These are phyloP conservation scores for Cephaloascus albidus DNA, from an alignment of 805 yeast species.

Conservation along the genomic window DNA sequence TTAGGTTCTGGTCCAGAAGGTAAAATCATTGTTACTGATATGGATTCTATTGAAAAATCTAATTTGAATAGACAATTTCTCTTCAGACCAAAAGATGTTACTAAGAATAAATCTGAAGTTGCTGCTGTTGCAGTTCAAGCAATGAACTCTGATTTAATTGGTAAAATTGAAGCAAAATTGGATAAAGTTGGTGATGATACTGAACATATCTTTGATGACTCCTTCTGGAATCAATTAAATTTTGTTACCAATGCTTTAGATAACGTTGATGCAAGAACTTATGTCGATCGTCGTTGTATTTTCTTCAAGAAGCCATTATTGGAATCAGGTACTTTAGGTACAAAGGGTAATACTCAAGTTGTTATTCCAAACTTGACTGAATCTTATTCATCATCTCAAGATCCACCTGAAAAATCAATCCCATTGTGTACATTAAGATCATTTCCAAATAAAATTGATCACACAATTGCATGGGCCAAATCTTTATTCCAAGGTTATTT, in stretches of 20 bases:
- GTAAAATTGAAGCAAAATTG: conserved; percentile 64
- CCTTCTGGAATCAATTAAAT: conserved; percentile 77
- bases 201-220: conserved; percentile 75
- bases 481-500: conserved; percentile 88
- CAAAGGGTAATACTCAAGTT: conserved; percentile 97
- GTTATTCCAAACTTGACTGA: conserved; percentile 91
- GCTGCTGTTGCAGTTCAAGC: conserved; percentile 76
- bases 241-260: conserved; percentile 95
- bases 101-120: conserved; percentile 79
- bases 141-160: conserved; percentile 80
- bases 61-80: conserved; percentile 94
- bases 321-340: conserved; percentile 96
- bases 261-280: conserved; percentile 95
- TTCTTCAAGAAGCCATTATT: conserved; percentile 83
- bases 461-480: conserved; percentile 99
- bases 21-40: conserved; percentile 78
- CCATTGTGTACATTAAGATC: conserved; percentile 96
- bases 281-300: conserved; percentile 95
- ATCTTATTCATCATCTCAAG: conserved; percentile 92
- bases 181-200: conserved; percentile 95
- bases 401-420: conserved; percentile 96
- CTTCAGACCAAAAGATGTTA: conserved; percentile 92
- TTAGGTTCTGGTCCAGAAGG: conserved; percentile 90
- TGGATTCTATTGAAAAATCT: conserved; percentile 90
- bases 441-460: conserved; percentile 97